phyloP scores from a whole-genome alignment of 2,329 filamentous ascomycete species.

The Decorospora gaudefroyi region DNA sequence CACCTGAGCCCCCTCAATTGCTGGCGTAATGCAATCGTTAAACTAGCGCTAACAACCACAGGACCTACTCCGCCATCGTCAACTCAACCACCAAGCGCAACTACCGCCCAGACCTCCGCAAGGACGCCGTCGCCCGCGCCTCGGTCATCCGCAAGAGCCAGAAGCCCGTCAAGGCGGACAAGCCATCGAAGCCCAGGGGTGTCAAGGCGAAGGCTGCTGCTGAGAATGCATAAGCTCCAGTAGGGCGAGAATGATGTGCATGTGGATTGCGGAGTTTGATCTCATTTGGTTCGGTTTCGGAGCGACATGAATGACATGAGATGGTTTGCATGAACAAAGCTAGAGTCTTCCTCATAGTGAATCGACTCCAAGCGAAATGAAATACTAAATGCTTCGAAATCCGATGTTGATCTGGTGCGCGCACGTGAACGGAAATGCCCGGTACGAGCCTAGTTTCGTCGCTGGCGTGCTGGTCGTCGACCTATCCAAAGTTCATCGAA shows the following conservation, averaged over 20 bases:
- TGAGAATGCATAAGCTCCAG: constrained; percentile 35
- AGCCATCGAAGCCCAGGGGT: constrained; percentile 76
- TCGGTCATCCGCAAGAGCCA: constrained; percentile 82
- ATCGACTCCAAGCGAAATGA: constrained; percentile 20
- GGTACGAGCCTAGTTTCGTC: no score
- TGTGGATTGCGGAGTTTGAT: constrained; percentile 24
- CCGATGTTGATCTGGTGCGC: no score
- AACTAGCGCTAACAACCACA: constrained; percentile 13
- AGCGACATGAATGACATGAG: constrained; percentile 7
- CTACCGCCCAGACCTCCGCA: constrained; percentile 67
- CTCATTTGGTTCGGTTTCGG: constrained; percentile 27
- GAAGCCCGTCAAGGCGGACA: constrained; percentile 74
- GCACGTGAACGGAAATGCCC: no score
- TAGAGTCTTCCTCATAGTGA: constrained; percentile 18
- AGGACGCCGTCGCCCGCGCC: constrained; percentile 78
- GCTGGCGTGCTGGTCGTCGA: no score
- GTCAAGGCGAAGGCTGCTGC: constrained; percentile 74
- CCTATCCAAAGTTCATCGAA: no score
- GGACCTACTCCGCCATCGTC: constrained; percentile 88
- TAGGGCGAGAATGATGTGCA: constrained; percentile 13
- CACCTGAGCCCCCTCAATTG: background rate
- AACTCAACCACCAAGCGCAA: constrained; percentile 78
- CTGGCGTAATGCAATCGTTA: background rate
- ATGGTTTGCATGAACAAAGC: constrained; percentile 21
- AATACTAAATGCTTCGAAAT: constrained; percentile 30